phyloP scores from a whole-genome alignment of 202 grass and related monocot species.

The Miscanthus sacchariflorus region DNA sequence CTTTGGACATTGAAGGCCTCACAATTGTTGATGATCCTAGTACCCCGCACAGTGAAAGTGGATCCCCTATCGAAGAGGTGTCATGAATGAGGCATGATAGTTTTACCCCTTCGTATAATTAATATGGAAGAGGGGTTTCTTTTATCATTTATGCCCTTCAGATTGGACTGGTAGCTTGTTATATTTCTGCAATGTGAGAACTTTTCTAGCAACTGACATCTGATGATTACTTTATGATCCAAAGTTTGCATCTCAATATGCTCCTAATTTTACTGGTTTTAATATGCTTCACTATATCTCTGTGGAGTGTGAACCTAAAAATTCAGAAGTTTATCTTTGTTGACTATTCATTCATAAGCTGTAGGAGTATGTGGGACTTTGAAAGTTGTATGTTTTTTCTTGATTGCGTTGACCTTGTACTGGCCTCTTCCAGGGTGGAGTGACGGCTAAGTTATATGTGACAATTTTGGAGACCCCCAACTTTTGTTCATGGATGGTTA shows the following conservation, averaged over 20 bases:
- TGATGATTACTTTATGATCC: conserved; percentile 2
- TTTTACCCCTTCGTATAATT: conserved; percentile 1
- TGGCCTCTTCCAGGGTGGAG: not conserved
- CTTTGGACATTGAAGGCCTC: conserved; percentile 40
- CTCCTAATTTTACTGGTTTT: not conserved
- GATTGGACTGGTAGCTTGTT: not conserved
- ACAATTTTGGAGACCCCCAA: not conserved
- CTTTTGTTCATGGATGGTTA: conserved; percentile 25
- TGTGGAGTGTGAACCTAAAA: not conserved
- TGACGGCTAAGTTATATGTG: not conserved
- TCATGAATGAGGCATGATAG: not conserved
- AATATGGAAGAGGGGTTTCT: not conserved
- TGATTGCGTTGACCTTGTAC: conserved; percentile 9
- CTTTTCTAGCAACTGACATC: not conserved
- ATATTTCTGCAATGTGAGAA: not conserved
- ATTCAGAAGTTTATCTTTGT: not conserved
- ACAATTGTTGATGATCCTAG: conserved; percentile 29
- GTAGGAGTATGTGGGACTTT: not conserved
- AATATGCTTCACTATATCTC: not conserved
- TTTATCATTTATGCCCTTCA: not conserved
- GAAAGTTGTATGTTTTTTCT: not conserved
- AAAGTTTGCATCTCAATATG: not conserved
- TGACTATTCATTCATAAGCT: not conserved
- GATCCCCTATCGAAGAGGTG: not conserved
- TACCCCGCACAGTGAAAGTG: conserved; percentile 7